phyloP scores from a whole-genome alignment of 2,329 filamentous ascomycete genomes.

The Teratosphaeriaceae sp. region DNA sequence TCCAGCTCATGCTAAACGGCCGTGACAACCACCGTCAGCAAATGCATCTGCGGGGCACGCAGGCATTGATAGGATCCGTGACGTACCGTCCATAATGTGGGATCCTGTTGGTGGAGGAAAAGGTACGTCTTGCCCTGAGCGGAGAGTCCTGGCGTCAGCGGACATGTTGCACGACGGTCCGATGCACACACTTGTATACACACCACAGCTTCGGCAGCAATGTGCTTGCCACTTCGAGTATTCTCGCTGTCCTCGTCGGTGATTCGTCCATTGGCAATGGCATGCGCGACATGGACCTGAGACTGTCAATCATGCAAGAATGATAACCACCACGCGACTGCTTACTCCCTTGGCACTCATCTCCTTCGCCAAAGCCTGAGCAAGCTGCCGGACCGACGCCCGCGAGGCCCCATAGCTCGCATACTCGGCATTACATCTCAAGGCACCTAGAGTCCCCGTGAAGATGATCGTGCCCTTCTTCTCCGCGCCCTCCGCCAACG shows the following conservation, averaged over 20 bases:
- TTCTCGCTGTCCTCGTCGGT: slow-evolving; percentile 45
- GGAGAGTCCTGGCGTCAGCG: too few species aligned
- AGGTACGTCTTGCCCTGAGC: slow-evolving; percentile 52
- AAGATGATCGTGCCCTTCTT: slow-evolving; percentile 56
- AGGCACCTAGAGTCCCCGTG: slow-evolving; percentile 48
- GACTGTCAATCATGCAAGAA: too few species aligned
- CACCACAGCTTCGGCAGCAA: slow-evolving; percentile 52
- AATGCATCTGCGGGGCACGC: not conserved
- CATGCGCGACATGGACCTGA: slow-evolving; percentile 50
- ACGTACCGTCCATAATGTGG: slow-evolving; percentile 41
- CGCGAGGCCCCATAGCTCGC: slow-evolving; percentile 50
- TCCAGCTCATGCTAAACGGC: slow-evolving; percentile 40
- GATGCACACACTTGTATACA: too few species aligned
- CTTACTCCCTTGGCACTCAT: slow-evolving; percentile 47
- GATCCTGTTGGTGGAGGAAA: slow-evolving; percentile 43
- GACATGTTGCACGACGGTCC: too few species aligned
- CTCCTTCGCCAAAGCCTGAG: slow-evolving; percentile 51
- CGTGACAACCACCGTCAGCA: not conserved
- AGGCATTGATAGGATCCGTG: too few species aligned
- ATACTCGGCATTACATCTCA: slow-evolving; percentile 45
- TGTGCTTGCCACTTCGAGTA: slow-evolving; percentile 46
- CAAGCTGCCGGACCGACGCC: slow-evolving; percentile 48
- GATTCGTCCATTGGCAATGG: slow-evolving; percentile 52
- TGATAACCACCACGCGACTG: too few species aligned
- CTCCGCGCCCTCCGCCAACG: slow-evolving; percentile 38